These are phyloP conservation scores for Grigorovia humatica DNA, from an alignment of 805 yeast genomes.

Conservation along the genomic window DNA sequence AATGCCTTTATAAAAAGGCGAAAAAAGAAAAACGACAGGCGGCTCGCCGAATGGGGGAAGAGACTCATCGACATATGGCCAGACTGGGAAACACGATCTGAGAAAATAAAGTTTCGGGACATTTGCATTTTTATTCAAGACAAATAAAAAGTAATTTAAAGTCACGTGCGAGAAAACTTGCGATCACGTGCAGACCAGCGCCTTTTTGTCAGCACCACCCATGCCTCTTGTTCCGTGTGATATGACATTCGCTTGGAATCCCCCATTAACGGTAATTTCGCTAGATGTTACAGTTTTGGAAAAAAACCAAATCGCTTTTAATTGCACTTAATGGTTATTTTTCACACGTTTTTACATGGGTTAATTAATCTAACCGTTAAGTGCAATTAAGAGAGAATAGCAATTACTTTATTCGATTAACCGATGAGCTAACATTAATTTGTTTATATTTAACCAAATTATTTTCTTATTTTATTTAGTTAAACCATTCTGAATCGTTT, in stretches of 20 bases:
- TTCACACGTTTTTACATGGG: neutral
- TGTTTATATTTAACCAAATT: neutral
- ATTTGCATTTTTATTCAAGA: too few relatives aligned
- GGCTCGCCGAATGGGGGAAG: neutral
- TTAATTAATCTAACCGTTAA: constrained; percentile 1
- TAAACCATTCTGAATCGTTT: neutral
- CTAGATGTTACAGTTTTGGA: neutral
- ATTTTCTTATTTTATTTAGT: too few relatives aligned
- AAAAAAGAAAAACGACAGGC: too few relatives aligned
- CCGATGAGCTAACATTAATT: neutral
- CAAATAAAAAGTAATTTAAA: neutral
- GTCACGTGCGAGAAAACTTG: neutral
- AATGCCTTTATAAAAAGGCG: too few relatives aligned
- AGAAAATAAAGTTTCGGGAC: neutral
- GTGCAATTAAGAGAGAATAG: constrained; percentile 9
- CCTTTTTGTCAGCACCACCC: neutral
- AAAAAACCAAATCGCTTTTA: neutral
- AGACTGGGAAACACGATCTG: neutral
- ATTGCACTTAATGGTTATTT: neutral
- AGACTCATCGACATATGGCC: neutral
- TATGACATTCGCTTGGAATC: neutral
- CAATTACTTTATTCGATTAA: neutral
- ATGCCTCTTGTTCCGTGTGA: neutral
- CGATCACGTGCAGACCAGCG: neutral
- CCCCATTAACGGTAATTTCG: neutral